Base-by-base conservation (phyloP, 2,329 filamentous ascomycete genomes). In the Diaporthe citriasiana region DNA sequence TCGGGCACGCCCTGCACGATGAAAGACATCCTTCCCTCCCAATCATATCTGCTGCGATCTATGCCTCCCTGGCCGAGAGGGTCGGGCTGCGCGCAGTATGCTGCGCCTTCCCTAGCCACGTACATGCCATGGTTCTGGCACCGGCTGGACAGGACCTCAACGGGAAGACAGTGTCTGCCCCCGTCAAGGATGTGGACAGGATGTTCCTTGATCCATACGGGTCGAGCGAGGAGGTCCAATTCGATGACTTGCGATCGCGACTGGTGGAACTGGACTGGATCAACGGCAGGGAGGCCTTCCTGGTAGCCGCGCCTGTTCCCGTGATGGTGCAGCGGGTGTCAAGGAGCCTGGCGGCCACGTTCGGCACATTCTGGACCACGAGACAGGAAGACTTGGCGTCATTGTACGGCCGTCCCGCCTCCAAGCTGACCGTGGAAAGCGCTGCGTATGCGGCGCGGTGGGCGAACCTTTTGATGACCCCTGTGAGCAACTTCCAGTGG, bases 141-240 rank as follows among this genome's bases (percentile, higher is more conserved):
- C 87, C 89, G 0, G 80, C 84, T 0, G 90, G 90, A 3, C 82
- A 89, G 78, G 90, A 91, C 42, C 83, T 95, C 66, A 89, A 95
- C 79, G 90, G 85, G 27, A 77, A 78, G 17, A 78, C 78, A 35
- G 73, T 84, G 9, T 78, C 81, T 10, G 78, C 80, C 17, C 82
- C 87, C 1, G 82, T 87, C 63, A 84, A 85, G 35, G 77, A 81
- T 19, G 77, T 79, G 74, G 86, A 88, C 74, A 85, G 87, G 60
- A 96, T 98, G 90, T 97, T 94, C 80, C 87, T 98, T 77, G 94
- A 98, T 79, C 95, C 95, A 0, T 98, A 94, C 82, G 89, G 90
- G 38, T 91, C 89, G 3, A 88, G 91, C 45, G 83, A 89, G 19
- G 95, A 97, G 82, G 89, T 95, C 0, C 85, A 88, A 0, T 81